Percentiles rank a stretch among this genome's conserved stretches.
Conservation (phyloP, 169 alveolate genomes). For the Eimeria nieschulzi region DNA sequence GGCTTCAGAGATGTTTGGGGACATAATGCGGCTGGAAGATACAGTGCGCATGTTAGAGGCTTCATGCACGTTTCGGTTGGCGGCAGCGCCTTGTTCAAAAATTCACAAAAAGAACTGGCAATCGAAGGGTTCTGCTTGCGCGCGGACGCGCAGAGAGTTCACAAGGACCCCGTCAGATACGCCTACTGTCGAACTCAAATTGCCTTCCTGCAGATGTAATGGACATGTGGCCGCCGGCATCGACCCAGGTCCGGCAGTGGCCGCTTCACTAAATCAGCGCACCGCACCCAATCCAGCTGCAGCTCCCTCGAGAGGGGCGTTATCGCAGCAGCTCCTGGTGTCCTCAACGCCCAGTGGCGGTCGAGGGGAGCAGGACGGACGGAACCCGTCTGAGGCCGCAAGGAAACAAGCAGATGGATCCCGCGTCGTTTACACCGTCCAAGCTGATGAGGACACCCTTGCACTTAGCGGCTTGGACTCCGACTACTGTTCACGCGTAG, state of each 20-base stretch:
- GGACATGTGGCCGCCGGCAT: conserved; percentile 4
- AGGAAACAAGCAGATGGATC: not conserved
- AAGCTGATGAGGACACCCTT: conserved; percentile 58
- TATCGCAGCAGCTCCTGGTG: not conserved
- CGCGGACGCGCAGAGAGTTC: not conserved
- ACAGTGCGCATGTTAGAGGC: conserved; percentile 62
- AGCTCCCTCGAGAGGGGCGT: not conserved
- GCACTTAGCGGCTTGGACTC: conserved; percentile 64
- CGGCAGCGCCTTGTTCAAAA: conserved; percentile 49
- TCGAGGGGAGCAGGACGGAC: not conserved
- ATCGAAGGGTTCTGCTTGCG: not conserved
- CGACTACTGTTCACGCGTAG: conserved; percentile 63
- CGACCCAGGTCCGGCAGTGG: conserved; percentile 18
- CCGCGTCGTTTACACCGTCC: conserved; percentile 48
- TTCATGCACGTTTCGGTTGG: conserved; percentile 57
- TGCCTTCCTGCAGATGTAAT: not conserved
- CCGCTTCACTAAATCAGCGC: conserved; percentile 14
- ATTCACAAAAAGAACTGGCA: not conserved
- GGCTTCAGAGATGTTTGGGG: conserved; percentile 38
- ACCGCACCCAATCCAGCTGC: not conserved
- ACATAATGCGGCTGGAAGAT: conserved; percentile 61
- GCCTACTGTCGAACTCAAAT: not conserved
- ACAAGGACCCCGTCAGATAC: not conserved
- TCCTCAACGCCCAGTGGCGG: not conserved
- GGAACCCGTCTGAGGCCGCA: not conserved